Evolutionary conservation across 164 flowering plant genomes (phyloP), one percentile per base, ranked within the genome.

Genomic region (Warburgia ugandensis): DNA sequence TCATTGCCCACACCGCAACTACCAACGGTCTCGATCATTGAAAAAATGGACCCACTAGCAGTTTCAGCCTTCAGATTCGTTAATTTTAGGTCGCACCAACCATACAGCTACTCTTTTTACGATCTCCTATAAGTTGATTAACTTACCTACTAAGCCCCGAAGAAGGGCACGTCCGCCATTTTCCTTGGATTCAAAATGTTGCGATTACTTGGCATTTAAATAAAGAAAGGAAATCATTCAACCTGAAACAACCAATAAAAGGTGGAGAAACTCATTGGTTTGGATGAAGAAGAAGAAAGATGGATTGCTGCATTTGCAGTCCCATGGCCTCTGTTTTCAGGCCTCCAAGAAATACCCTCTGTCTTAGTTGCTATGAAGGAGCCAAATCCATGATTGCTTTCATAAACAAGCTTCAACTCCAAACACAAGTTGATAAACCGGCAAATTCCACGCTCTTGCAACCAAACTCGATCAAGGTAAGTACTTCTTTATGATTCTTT

Each of bases 261-360:
- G 62, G 47, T 30, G 42, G 28, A 45, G 41, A 50, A 56, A 58
- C 50, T 64, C 59, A 69, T 29, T 55, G 49, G 70, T 65, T 59
- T 68, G 38, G 31, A 37, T 28, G 13, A 27, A 26, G 17, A 32
- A 8, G 22, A 19, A 43, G 27, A 28, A 19, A 40, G 40, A 64
- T 58, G 54, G 94, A 88, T 52, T 88, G 96, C 59, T 73, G 76
- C 6, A 63, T 88, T 13, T 88, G 96, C 55, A 75, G 70, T 19
- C 53, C 83, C 2, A 49, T 82, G 72, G 86, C 87, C 0, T 44
- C 56, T 29, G 73, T 74, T 38, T 52, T 84, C 22, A 74, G 91
- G 76, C 87, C 86, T 16, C 88, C 86, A 20, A 75, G 97, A 61
- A 85, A 83, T 42, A 72, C 81, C 23, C 73, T 88, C 39, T 88